phyloP scores from a whole-genome alignment of 1,284 basidiomycete genomes.

The Marasmius tenuissimus region DNA sequence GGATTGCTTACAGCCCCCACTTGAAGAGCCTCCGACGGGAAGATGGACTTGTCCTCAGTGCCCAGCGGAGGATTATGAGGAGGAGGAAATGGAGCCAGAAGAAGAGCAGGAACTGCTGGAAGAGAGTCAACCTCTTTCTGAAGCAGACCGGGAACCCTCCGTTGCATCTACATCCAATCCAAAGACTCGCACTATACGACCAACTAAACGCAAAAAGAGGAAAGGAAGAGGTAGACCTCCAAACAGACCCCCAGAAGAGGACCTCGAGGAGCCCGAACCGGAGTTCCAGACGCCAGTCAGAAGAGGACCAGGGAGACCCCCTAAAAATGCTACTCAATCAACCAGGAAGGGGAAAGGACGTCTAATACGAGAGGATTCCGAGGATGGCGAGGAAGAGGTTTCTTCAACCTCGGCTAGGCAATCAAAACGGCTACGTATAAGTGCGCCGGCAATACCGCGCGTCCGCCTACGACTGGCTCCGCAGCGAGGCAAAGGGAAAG shows the following conservation, averaged over 20 bases:
- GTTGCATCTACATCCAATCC: conserved; percentile 52
- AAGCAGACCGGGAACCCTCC: conserved; percentile 34
- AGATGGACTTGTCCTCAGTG: conserved; percentile 76
- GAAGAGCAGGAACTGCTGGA: neutral
- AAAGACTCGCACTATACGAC: conserved; percentile 24
- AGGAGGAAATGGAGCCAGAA: conserved; percentile 14
- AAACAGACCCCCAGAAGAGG: neutral
- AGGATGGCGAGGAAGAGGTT: conserved; percentile 4
- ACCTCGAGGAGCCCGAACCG: conserved; percentile 20
- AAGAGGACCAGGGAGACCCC: conserved; percentile 17
- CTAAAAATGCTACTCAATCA: conserved; percentile 24
- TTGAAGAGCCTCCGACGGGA: conserved; percentile 72
- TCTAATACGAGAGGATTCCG: conserved; percentile 3
- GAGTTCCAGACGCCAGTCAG: conserved; percentile 27
- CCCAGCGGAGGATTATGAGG: conserved; percentile 26
- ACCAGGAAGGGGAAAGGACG: conserved; percentile 20
- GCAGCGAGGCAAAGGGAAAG: conserved; percentile 51
- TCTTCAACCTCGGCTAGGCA: conserved; percentile 22
- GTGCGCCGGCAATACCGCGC: conserved; percentile 29
- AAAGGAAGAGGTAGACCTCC: conserved; percentile 6
- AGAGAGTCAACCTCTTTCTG: conserved; percentile 8
- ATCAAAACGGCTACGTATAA: conserved; percentile 38
- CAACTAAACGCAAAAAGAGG: conserved; percentile 6
- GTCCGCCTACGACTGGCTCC: conserved; percentile 57
- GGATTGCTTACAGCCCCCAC: conserved; percentile 79